These are phyloP conservation scores for Exsudoporus frostii DNA, from an alignment of 768 basidiomycete species.

Conservation along the genomic window DNA sequence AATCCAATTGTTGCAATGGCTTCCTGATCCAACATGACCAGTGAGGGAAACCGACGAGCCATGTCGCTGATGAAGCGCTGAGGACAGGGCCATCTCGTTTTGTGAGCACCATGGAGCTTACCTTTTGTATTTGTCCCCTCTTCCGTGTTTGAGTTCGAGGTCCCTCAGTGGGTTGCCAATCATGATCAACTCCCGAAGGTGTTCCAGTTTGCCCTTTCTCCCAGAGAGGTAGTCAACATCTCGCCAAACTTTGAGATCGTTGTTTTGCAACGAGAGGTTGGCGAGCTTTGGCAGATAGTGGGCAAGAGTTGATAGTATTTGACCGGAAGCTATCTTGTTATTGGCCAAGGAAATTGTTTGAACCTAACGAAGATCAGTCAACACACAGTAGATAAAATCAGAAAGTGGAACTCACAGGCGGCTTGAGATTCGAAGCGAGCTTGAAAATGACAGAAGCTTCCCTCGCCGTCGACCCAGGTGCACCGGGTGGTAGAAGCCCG, in stretches of 20 bases:
- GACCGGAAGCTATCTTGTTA: constrained; percentile 62
- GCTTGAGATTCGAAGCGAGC: constrained; percentile 73
- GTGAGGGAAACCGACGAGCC: constrained; percentile 71
- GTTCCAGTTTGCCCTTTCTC: constrained; percentile 52
- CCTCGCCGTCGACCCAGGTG: constrained; percentile 53
- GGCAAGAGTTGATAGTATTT: constrained; percentile 56
- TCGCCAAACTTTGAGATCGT: constrained; percentile 63
- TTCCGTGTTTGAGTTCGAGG: constrained; percentile 51
- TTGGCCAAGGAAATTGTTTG: constrained; percentile 84
- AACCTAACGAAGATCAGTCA: constrained; percentile 39
- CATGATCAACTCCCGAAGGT: constrained; percentile 70
- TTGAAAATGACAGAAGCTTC: constrained; percentile 89
- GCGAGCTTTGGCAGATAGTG: constrained; percentile 77
- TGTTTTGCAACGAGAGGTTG: constrained; percentile 79
- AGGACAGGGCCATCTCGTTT: not conserved
- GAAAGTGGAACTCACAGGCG: constrained; percentile 47
- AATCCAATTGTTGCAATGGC: constrained; percentile 75
- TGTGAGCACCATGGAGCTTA: constrained; percentile 31
- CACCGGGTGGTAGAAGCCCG: constrained; percentile 68
- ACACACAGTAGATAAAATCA: not conserved
- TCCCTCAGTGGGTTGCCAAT: constrained; percentile 75
- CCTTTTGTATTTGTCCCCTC: constrained; percentile 67
- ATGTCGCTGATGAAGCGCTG: constrained; percentile 57
- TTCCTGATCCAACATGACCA: constrained; percentile 83
- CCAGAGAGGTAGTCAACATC: constrained; percentile 68